phyloP scores from a whole-genome alignment of 2,329 filamentous ascomycete species.

The Thermochaetoides dissita region DNA sequence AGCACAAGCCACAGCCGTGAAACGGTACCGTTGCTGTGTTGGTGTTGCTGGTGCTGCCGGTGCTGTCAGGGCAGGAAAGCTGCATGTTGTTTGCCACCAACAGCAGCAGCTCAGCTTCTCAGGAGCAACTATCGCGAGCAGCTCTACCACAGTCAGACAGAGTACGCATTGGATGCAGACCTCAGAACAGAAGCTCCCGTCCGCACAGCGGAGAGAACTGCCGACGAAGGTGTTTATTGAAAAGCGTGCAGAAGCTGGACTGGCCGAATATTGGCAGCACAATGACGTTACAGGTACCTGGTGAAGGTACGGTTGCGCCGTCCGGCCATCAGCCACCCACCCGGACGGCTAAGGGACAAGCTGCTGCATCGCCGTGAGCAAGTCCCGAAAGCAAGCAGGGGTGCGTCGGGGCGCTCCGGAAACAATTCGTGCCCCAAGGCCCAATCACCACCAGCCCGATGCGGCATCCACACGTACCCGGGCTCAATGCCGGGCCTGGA shows the following conservation, averaged over 20 bases:
- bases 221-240: background rate
- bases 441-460: conserved; percentile 13
- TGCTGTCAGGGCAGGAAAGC: no score
- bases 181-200: no score
- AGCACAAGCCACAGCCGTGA: background rate
- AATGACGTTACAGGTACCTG: background rate
- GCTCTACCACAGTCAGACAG: no score
- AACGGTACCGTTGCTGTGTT: background rate
- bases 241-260: background rate
- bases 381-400: conserved; percentile 14
- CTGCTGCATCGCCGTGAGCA: background rate
- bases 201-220: background rate
- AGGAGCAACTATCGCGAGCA: no score
- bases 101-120: no score
- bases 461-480: conserved; percentile 12
- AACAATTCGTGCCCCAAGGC: conserved; percentile 16
- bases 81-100: no score
- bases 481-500: conserved; percentile 6
- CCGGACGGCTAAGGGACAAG: background rate
- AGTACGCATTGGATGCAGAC: no score
- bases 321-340: background rate
- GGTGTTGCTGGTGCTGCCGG: no score
- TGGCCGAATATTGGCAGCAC: no score
- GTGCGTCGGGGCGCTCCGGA: conserved; percentile 14
- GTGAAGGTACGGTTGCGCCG: background rate